Percentiles rank a stretch among this genome's conserved stretches.
Evolutionary conservation across 306 rosid species (phyloP).

Genomic region (Quercus cerris): DNA sequence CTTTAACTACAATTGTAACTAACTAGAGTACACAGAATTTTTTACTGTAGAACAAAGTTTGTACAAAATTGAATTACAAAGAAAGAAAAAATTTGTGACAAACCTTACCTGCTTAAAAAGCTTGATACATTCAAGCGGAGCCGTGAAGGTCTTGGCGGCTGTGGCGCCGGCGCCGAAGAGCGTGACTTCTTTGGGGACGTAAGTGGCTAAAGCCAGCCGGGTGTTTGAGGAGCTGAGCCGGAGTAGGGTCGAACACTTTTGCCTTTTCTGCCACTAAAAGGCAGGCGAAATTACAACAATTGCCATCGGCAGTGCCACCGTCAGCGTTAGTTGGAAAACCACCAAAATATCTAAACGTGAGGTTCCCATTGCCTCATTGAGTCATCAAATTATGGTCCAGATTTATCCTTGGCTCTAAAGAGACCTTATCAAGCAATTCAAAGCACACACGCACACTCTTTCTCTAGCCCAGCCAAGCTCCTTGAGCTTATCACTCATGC

Average conservation of each 20-base stretch:
- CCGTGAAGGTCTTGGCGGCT: constrained; percentile 78
- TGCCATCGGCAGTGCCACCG: not conserved
- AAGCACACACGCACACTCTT: no score
- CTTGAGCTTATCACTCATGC: no score
- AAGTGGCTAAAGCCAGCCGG: constrained; percentile 57
- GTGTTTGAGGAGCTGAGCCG: constrained; percentile 70
- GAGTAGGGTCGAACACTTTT: constrained; percentile 50
- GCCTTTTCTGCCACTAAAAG: constrained; percentile 50
- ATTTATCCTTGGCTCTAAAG: no score
- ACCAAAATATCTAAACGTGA: no score
- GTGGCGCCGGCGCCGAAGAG: constrained; percentile 74
- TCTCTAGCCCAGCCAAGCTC: no score
- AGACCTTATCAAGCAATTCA: no score
- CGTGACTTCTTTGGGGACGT: constrained; percentile 63
- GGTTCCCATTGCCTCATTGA: no score
- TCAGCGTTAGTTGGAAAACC: not conserved
- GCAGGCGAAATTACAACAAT: constrained; percentile 51
- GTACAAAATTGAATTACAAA: not conserved
- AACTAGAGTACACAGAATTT: not conserved
- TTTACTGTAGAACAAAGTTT: not conserved
- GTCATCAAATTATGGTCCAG: no score
- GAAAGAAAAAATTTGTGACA: not conserved
- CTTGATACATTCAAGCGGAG: constrained; percentile 93
- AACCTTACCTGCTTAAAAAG: constrained; percentile 83
- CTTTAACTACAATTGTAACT: not conserved